A percentile compares a stretch with the other conserved stretches of the same genome.
These are phyloP conservation scores for Penstemon eatonii DNA, from an alignment of 257 asterid genomes.

Conservation along the genomic window DNA sequence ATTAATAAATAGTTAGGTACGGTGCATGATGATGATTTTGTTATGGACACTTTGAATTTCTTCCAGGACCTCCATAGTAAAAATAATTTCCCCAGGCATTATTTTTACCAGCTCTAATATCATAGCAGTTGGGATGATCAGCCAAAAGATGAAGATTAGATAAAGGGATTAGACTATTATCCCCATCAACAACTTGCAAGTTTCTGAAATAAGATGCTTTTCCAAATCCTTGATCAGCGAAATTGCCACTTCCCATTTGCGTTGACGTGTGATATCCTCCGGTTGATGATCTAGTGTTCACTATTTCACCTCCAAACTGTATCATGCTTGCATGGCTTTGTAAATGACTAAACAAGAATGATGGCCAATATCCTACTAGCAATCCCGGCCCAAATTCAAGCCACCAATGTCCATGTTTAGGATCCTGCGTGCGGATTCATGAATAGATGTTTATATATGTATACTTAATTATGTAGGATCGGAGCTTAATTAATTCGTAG, in stretches of 20 bases:
- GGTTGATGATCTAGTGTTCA: conserved; percentile 56
- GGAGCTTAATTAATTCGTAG: too few relatives aligned
- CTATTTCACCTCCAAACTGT: conserved; percentile 91
- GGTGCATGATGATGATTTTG: conserved; percentile 1
- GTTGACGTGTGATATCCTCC: conserved; percentile 74
- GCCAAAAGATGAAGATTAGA: conserved; percentile 77
- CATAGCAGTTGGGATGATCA: conserved; percentile 83
- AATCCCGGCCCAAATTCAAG: conserved; percentile 80
- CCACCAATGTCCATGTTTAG: conserved; percentile 99
- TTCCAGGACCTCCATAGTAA: conserved; percentile 96
- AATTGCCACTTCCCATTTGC: conserved; percentile 95
- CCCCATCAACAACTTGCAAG: conserved; percentile 91
- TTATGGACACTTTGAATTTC: conserved; percentile 67
- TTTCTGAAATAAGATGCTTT: conserved; percentile 86
- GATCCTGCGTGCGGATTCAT: conserved; percentile 48
- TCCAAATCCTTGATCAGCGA: conserved; percentile 80
- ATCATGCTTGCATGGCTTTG: conserved; percentile 81
- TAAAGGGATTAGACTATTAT: conserved; percentile 71
- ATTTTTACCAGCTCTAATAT: conserved; percentile 76
- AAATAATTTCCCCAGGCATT: conserved; percentile 89
- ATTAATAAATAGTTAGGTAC: conserved; percentile 29
- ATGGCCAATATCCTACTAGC: conserved; percentile 90
- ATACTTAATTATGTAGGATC: too few relatives aligned
- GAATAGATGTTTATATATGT: too few relatives aligned
- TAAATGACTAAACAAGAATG: conserved; percentile 67